phyloP scores from a whole-genome alignment of 257 asterid species.

The Leptodermis oblonga region DNA sequence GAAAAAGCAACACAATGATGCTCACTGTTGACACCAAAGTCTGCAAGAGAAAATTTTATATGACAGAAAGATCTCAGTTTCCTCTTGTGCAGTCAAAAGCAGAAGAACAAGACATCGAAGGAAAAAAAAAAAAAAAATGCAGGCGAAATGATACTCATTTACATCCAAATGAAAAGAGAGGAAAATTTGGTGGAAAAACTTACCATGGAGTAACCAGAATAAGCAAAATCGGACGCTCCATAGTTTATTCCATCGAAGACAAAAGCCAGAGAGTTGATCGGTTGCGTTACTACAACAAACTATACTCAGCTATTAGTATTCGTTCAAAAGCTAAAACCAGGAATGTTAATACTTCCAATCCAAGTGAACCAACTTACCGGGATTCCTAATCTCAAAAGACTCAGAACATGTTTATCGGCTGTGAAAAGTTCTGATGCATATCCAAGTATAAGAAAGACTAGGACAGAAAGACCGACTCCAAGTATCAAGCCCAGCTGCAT shows the following conservation, averaged over 20 bases:
- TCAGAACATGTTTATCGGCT: constrained; percentile 26
- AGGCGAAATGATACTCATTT: no score
- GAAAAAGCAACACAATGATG: constrained; percentile 26
- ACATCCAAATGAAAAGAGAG: neutral
- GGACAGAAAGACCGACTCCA: constrained; percentile 31
- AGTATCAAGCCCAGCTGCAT: constrained; percentile 38
- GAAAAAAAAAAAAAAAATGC: no score
- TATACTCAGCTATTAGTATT: constrained; percentile 15
- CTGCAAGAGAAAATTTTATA: constrained; percentile 13
- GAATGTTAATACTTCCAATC: neutral
- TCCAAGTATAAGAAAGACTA: constrained; percentile 22
- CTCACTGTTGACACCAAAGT: constrained; percentile 29
- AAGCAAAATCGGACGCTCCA: constrained; percentile 53
- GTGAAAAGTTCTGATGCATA: constrained; percentile 35
- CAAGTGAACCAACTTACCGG: constrained; percentile 28
- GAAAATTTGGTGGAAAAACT: constrained; percentile 15
- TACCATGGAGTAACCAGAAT: constrained; percentile 55
- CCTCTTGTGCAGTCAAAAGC: neutral
- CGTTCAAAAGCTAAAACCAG: neutral
- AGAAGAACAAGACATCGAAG: neutral
- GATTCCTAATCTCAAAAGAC: constrained; percentile 34
- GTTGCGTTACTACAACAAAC: constrained; percentile 52
- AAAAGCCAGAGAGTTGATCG: constrained; percentile 49
- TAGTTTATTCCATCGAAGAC: constrained; percentile 53
- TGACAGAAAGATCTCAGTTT: neutral